Evolutionary conservation across 2,329 filamentous ascomycete species (phyloP).

Genomic region (Colletotrichum tropicale): DNA sequence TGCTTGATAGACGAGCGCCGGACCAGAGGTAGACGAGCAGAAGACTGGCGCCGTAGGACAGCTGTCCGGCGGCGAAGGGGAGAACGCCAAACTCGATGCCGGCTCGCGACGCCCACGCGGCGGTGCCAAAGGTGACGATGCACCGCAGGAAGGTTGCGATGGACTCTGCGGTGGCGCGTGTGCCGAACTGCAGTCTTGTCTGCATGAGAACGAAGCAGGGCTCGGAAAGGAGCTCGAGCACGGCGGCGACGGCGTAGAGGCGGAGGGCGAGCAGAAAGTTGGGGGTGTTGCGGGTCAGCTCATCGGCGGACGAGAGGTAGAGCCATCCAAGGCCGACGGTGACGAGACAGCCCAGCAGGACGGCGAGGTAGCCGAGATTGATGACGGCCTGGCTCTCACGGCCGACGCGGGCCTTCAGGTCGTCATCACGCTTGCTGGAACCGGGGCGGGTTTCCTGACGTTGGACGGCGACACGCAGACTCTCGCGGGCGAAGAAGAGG

Average conservation of each 20-base stretch:
- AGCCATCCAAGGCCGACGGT: constrained; percentile 68
- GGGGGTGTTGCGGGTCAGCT: constrained; percentile 59
- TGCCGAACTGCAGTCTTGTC: constrained; percentile 78
- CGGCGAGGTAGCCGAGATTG: constrained; percentile 84
- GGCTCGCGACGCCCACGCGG: constrained; percentile 63
- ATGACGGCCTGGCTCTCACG: constrained; percentile 74
- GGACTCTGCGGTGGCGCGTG: constrained; percentile 84
- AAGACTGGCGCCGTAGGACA: constrained; percentile 74
- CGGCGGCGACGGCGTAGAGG: constrained; percentile 60
- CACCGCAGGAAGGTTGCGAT: constrained; percentile 80
- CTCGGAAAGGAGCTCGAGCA: constrained; percentile 82
- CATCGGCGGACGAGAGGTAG: constrained; percentile 63
- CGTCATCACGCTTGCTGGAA: constrained; percentile 23
- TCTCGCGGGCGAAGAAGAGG: constrained; percentile 94
- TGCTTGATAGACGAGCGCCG: constrained; percentile 59
- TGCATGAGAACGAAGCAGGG: constrained; percentile 90
- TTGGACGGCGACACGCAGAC: constrained; percentile 88
- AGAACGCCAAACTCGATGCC: constrained; percentile 72
- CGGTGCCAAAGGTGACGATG: constrained; percentile 72
- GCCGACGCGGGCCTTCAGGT: constrained; percentile 29
- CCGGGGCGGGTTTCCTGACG: constrained; percentile 54
- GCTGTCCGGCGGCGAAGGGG: constrained; percentile 87
- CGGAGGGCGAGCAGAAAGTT: constrained; percentile 62
- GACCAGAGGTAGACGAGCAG: constrained; percentile 72
- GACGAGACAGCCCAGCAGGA: constrained; percentile 70